Evolutionary conservation across 768 basidiomycete genomes (phyloP), one percentile per base, ranked within the genome.

Genomic region (Mycena vulgaris): DNA sequence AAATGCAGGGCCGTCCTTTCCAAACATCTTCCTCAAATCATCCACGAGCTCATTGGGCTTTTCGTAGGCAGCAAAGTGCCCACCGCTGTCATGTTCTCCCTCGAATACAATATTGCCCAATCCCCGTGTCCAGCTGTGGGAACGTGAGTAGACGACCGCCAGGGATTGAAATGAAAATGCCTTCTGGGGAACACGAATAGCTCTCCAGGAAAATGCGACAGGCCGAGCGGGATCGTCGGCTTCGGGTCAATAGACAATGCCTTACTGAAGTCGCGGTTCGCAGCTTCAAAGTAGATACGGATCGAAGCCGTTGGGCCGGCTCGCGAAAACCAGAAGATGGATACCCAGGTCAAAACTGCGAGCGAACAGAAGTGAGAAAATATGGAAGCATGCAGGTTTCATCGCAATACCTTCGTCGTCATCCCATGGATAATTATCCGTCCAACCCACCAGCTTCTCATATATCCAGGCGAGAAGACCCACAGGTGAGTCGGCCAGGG

Each of bases 401-500:
- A 33, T 11, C 9, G 31, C 21, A 25, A 13, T 21, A 52, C 68
- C 61, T 52, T 69, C 68, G 21, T 69, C 60, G 19, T 58, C 68
- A 17, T 69, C 47, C 48, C 68, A 69, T 2, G 62, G 39, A 21
- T 69, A 69, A 3, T 23, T 28, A 31, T 69, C 60, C 7, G 68
- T 59, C 68, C 68, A 69, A 10, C 0, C 9, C 5, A 67, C 66
- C 4, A 59, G 57, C 51, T 59, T 67, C 49, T 81, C 81, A 55
- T 79, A 82, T 42, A 82, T 81, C 80, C 81, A 82, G 16, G 78
- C 78, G n/a, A 82, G 77, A 7, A 81, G 40, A 2, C 85, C 86
- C 0, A 80, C 81, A 17, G 86, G 86, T 11, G 84, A 85, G 69
- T 87, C 86, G 1, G 82, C 71, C 5, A 87, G 74, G 4, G 65